Evolutionary conservation across 331 rosid species (phyloP), one percentile per base, ranked within the genome.

Genomic region (Rosa hybrid): DNA sequence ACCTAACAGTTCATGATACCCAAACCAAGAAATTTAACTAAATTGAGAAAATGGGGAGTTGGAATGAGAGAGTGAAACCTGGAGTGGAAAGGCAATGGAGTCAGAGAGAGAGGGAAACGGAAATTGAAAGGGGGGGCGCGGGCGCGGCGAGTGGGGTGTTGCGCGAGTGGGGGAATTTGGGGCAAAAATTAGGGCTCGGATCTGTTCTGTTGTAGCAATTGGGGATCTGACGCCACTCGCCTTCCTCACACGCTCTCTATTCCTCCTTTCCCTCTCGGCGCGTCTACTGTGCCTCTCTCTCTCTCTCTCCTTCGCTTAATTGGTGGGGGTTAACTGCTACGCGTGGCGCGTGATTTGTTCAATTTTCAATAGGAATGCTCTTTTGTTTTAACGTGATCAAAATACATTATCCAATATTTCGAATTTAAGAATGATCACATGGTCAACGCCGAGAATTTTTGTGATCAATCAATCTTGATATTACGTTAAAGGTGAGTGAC

Each of bases 141-240:
- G 30, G 30, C 30, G 12, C 20, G 51, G 87, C 84, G 86, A 84
- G 87, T 78, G 85, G 75, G 51, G 82, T 18, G 23, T 75, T 34
- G 73, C 84, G 88, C 88, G 88, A 87, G 90, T 87, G 86, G 87
- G 87, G 64, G 44, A 50, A 27, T 65, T 60, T 1, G 30, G 69
- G 68, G 74, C 54, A 10, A 5, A 30, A 70, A 78, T 21, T 4
- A 65, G 84, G 90, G 90, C 21, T 78, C 68, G 3, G 84, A 74
- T 59, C 38, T 67, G 51, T 78, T 27, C 30, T 30, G 39, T 34
- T 3, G 39, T 34, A 34, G 39, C 39, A 74, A 50, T 74, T 81
- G 49, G 62, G 68, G 75, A 64, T 25, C 53, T 41, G 30, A 53
- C 53, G 13, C 72, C 79, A 77, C 83, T 77, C 86, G 85, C 87